phyloP scores from a whole-genome alignment of 1,139 yeast genomes.

The Pichia sp. region DNA sequence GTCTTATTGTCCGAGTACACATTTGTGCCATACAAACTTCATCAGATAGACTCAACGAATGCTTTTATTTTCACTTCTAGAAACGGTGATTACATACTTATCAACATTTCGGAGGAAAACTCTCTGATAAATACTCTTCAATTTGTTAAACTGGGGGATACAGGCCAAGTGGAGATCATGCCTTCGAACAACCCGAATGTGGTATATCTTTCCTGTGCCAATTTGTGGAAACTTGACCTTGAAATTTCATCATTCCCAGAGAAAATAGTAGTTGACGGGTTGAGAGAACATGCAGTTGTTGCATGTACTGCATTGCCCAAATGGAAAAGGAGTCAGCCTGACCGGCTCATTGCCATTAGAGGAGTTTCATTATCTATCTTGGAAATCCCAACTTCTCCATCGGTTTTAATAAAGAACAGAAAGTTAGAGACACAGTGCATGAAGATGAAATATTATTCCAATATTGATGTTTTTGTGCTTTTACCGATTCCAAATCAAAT shows the following conservation, averaged over 20 bases:
- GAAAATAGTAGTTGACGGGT: slow-evolving; percentile 41
- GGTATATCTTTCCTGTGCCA: slow-evolving; percentile 34
- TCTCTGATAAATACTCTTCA: neutral
- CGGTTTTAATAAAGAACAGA: neutral
- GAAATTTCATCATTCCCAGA: slow-evolving; percentile 37
- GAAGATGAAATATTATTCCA: slow-evolving; percentile 5
- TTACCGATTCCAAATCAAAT: slow-evolving; percentile 1
- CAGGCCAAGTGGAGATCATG: slow-evolving; percentile 16
- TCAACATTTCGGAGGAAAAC: neutral
- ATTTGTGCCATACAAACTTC: slow-evolving; percentile 8
- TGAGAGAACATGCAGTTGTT: neutral
- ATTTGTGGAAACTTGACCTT: slow-evolving; percentile 43
- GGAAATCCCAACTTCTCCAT: neutral
- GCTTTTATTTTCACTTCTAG: slow-evolving; percentile 12
- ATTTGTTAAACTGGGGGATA: slow-evolving; percentile 2
- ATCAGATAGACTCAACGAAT: neutral
- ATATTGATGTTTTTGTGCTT: slow-evolving; percentile 2
- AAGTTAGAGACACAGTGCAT: slow-evolving; percentile 10
- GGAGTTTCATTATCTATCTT: neutral
- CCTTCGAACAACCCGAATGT: neutral
- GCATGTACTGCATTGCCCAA: neutral
- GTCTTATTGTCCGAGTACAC: slow-evolving; percentile 6
- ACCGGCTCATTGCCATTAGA: neutral
- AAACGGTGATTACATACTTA: slow-evolving; percentile 15
- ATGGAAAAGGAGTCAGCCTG: neutral